Base-by-base conservation (phyloP, 2,329 filamentous ascomycete species). In the Penicillium concentricum region DNA sequence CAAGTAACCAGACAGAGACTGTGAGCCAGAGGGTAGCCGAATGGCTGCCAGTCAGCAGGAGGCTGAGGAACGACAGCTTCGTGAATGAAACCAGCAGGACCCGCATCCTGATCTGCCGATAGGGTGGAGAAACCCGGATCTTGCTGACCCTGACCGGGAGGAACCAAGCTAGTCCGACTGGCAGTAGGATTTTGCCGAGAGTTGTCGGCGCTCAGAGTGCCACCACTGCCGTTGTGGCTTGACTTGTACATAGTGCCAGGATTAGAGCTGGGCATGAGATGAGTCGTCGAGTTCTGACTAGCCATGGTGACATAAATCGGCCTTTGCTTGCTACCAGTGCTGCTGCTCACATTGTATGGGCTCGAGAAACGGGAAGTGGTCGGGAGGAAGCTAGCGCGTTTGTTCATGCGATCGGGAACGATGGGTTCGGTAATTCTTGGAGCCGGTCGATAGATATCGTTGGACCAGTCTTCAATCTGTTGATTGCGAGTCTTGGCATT, bases 381-480 rank as follows among this genome's bases (percentile, higher is more conserved):
- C 0, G 94, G 94, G 58, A 99, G 79, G 77, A 99, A 95, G 32
- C 91, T 96, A 61, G 82, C 84, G 63, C 93, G 88, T 79, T 93
- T 96, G 82, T 83, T 91, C 54, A 79, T 82, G 51, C 89, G 84
- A 61, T 93, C 91, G 15, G 83, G 80, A 68, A 85, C 88, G 57
- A 85, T 84, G 41, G 88, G 79, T 67, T 96, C 94, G 4, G 88
- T 84, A 61, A 97, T 81, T 63, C 92, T 89, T 53, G 89, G 87
- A 24, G 92, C 91, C 4, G 93, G 90, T 42, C 92, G 89, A 75
- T 99, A 97, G 67, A 99, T 99, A 70, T 99, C 94, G 63, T 97
- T 91, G 15, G 88, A 89, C 94, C 94, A 99, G 68, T 97, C 93
- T 74, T 99, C 94, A 63, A 99, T 99, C 77, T 97, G 92, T 66